Conservation (phyloP, 441 rosid species). For the Euphorbia schlechtendalii region DNA sequence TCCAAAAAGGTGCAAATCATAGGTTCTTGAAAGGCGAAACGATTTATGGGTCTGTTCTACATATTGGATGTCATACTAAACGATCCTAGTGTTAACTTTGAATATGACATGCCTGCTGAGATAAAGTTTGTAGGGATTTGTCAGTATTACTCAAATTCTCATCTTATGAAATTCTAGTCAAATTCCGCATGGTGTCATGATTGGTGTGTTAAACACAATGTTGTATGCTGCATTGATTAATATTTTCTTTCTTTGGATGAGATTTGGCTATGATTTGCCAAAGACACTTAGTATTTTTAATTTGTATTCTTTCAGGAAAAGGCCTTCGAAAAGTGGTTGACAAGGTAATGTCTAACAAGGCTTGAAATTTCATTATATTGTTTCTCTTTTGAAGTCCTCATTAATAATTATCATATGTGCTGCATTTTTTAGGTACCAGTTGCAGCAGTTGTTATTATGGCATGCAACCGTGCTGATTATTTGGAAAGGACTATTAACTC, state of each 20-base stretch:
- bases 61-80: background rate
- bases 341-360: constrained; percentile 38
- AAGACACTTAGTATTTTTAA: constrained; percentile 15
- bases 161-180: no score
- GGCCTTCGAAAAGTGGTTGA: constrained; percentile 49
- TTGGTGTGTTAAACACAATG: background rate
- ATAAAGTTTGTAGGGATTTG: background rate
- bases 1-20: background rate
- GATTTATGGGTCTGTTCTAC: background rate
- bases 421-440: constrained; percentile 46
- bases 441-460: constrained; percentile 96
- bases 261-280: background rate
- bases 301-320: constrained; percentile 48
- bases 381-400: constrained; percentile 7
- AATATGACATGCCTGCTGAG: background rate
- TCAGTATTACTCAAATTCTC: background rate
- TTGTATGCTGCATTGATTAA: background rate
- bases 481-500: constrained; percentile 78
- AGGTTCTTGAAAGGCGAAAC: background rate
- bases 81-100: background rate
- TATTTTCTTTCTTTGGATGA: background rate
- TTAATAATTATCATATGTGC: constrained; percentile 19
- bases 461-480: constrained; percentile 98
- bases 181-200: no score
- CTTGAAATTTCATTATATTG: background rate